phyloP scores from a whole-genome alignment of 192 early-diverging fungal genomes.

The Dispira simplex region DNA sequence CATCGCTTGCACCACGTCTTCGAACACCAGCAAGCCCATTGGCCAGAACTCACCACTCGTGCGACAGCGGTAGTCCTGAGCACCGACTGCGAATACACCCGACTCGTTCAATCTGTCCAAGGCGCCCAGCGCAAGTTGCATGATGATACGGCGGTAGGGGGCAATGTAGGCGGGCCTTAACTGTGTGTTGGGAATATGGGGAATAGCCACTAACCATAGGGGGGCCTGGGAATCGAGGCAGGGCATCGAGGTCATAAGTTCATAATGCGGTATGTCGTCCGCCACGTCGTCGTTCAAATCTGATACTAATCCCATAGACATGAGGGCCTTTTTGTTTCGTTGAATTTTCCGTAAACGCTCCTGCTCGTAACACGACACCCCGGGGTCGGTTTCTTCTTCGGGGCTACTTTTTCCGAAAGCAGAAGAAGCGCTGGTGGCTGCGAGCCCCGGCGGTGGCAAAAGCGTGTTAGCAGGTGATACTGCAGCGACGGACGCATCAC shows the following conservation, averaged over 20 bases:
- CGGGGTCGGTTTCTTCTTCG: background rate
- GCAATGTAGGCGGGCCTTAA: constrained; percentile 30
- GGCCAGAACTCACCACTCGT: constrained; percentile 50
- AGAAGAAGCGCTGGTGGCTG: background rate
- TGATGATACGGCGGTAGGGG: constrained; percentile 41
- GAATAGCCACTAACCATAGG: constrained; percentile 38
- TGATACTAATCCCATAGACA: constrained; percentile 50
- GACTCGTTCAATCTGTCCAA: constrained; percentile 32
- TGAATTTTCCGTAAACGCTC: constrained; percentile 27
- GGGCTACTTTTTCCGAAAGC: background rate
- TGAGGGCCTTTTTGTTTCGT: constrained; percentile 26
- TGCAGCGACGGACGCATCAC: background rate
- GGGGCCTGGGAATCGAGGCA: constrained; percentile 21
- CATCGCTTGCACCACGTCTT: constrained; percentile 50
- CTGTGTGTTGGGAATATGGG: constrained; percentile 36
- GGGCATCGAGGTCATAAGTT: constrained; percentile 33
- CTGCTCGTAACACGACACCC: constrained; percentile 23
- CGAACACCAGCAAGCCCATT: constrained; percentile 52
- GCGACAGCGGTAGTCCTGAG: constrained; percentile 47
- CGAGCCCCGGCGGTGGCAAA: background rate
- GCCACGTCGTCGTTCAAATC: constrained; percentile 66
- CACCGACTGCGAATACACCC: constrained; percentile 50
- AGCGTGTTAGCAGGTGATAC: background rate
- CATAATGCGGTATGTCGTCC: constrained; percentile 50
- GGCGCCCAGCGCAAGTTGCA: constrained; percentile 43